These are phyloP conservation scores for Ustulina deusta DNA, from an alignment of 2,329 filamentous ascomycete genomes.

Conservation along the genomic window DNA sequence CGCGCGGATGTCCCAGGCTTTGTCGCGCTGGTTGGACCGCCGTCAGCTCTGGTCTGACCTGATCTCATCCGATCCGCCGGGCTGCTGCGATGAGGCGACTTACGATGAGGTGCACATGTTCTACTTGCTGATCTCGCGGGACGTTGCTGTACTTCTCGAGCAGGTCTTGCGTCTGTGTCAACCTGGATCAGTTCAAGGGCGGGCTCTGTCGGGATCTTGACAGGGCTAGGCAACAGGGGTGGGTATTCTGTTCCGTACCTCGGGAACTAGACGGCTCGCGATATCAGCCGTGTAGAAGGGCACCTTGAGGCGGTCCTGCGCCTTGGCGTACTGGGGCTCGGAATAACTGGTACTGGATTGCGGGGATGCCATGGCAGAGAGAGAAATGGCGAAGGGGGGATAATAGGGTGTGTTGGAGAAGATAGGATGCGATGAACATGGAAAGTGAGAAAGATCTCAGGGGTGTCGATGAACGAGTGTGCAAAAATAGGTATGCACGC, in stretches of 20 bases:
- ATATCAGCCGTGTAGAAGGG: background rate
- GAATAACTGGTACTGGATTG: slow-evolving; percentile 47
- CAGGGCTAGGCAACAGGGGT: background rate
- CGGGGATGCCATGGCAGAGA: slow-evolving; percentile 47
- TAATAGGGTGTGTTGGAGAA: too few relatives aligned
- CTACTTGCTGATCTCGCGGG: slow-evolving; percentile 11
- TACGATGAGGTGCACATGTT: slow-evolving; percentile 16
- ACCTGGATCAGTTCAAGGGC: background rate
- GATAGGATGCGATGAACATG: too few relatives aligned
- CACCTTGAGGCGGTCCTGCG: slow-evolving; percentile 31
- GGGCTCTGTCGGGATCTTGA: background rate
- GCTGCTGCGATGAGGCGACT: background rate
- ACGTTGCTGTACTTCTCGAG: slow-evolving; percentile 25
- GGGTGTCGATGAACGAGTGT: too few relatives aligned
- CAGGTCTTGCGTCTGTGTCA: slow-evolving; percentile 12
- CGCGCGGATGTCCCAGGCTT: slow-evolving; percentile 38
- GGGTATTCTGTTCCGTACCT: background rate
- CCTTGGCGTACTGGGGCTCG: slow-evolving; percentile 44
- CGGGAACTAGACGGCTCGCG: background rate
- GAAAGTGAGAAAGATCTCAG: too few relatives aligned
- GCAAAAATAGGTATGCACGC: too few relatives aligned
- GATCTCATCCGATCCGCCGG: too few relatives aligned
- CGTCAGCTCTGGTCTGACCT: slow-evolving; percentile 1
- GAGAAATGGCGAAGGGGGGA: background rate
- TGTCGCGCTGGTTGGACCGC: slow-evolving; percentile 34